Conservation (phyloP, 495 filamentous ascomycete genomes). For the Apiosordaria backusii region DNA sequence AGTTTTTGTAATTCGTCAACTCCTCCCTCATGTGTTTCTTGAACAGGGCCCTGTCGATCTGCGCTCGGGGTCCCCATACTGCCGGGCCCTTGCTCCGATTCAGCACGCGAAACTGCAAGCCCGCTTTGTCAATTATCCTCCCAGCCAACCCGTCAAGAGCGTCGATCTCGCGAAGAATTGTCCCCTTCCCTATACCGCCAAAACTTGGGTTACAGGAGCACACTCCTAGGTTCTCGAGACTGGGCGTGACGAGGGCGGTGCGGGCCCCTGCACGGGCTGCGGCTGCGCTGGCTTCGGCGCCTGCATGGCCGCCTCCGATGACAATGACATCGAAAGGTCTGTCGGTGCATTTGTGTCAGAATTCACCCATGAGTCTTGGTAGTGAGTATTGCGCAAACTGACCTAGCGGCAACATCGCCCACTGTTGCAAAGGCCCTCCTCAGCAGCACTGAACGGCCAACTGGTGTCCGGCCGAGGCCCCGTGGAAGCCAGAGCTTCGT, state of each 20-base stretch:
- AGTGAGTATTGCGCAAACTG: background rate
- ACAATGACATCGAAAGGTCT: conserved; percentile 91
- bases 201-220: conserved; percentile 98
- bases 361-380: background rate
- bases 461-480: conserved; percentile 27
- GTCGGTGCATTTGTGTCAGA: background rate
- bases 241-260: conserved; percentile 86
- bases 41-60: conserved; percentile 92
- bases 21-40: conserved; percentile 90
- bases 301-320: conserved; percentile 93
- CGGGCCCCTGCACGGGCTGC: conserved; percentile 85
- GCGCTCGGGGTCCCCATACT: conserved; percentile 93
- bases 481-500: conserved; percentile 35
- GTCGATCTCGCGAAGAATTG: conserved; percentile 92
- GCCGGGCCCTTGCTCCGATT: conserved; percentile 90
- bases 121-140: conserved; percentile 88
- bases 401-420: conserved; percentile 34
- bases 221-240: conserved; percentile 81
- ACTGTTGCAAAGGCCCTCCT: conserved; percentile 39
- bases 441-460: background rate
- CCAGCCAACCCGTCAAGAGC: conserved; percentile 90
- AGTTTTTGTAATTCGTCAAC: conserved; percentile 66
- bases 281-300: conserved; percentile 90
- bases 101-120: conserved; percentile 83
- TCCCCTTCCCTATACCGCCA: conserved; percentile 98